These are phyloP conservation scores for Metschnikowia reukaufii DNA, from an alignment of 805 yeast genomes.

Conservation along the genomic window DNA sequence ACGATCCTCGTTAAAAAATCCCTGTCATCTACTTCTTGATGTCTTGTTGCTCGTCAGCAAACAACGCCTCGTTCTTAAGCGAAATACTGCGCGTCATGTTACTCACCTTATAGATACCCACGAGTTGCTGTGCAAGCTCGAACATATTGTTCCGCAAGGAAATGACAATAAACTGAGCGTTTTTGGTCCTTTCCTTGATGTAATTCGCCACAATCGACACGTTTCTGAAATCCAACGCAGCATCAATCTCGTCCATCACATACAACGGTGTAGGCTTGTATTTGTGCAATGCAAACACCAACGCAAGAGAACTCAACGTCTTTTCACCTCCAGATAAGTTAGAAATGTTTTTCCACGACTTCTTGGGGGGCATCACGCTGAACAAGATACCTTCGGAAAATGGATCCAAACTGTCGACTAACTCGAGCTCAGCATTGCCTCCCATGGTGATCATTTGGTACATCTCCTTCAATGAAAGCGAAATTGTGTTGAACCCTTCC, in stretches of 20 bases:
- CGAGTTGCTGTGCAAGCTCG: constrained; percentile 89
- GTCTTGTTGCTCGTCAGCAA: constrained; percentile 13
- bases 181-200: constrained; percentile 90
- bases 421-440: constrained; percentile 95
- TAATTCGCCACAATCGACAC: constrained; percentile 97
- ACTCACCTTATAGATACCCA: constrained; percentile 91
- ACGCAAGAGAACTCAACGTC: constrained; percentile 88
- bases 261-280: constrained; percentile 96
- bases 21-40: too few relatives aligned
- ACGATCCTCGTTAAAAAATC: too few relatives aligned
- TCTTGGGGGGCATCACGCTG: constrained; percentile 99
- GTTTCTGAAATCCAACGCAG: constrained; percentile 95
- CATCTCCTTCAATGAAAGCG: constrained; percentile 90
- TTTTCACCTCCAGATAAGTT: constrained; percentile 98
- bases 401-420: constrained; percentile 96
- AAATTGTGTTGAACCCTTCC: constrained; percentile 86
- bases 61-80: constrained; percentile 60
- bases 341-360: constrained; percentile 94
- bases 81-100: constrained; percentile 89
- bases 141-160: constrained; percentile 97
- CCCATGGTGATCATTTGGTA: constrained; percentile 99
- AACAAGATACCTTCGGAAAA: constrained; percentile 95
- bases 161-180: constrained; percentile 95
- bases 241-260: constrained; percentile 99
- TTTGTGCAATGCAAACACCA: constrained; percentile 93